These are phyloP conservation scores for Sporothrix curviconia DNA, from an alignment of 2,329 filamentous ascomycete genomes.

Conservation along the genomic window DNA sequence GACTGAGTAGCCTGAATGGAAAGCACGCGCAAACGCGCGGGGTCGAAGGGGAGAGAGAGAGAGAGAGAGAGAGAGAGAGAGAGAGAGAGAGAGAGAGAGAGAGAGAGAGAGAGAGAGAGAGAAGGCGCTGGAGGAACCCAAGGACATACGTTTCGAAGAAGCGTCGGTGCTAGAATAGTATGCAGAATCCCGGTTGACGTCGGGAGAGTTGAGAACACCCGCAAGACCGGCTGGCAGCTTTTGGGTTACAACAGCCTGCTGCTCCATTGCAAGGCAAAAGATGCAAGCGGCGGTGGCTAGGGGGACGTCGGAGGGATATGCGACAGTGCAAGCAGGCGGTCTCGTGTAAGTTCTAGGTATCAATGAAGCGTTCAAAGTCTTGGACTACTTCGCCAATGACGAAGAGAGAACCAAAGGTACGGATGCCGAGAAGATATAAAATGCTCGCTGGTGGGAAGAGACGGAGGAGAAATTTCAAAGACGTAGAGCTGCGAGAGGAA, in stretches of 20 bases:
- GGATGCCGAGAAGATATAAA: too few relatives aligned
- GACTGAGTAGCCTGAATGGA: not conserved
- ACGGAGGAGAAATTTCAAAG: too few relatives aligned
- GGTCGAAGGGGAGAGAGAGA: not conserved
- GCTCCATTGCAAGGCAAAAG: slow-evolving; percentile 30
- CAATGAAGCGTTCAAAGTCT: too few relatives aligned
- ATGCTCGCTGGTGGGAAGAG: too few relatives aligned
- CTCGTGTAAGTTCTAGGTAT: not conserved
- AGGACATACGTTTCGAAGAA: slow-evolving; percentile 46
- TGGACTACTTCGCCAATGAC: too few relatives aligned
- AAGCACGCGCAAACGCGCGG: not conserved
- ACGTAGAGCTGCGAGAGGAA: too few relatives aligned
- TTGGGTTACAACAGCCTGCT: slow-evolving; percentile 33
- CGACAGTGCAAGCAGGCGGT: not conserved
- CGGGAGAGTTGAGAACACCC: slow-evolving; percentile 44
- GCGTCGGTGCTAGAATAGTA: slow-evolving; percentile 45
- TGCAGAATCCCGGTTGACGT: slow-evolving; percentile 46
- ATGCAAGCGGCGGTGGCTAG: too few relatives aligned
- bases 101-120: slow-evolving; percentile 12
- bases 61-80: not conserved
- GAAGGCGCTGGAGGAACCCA: too few relatives aligned
- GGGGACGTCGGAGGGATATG: too few relatives aligned
- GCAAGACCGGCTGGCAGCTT: slow-evolving; percentile 44
- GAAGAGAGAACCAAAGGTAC: too few relatives aligned
- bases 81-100: slow-evolving; percentile 12